These are phyloP conservation scores for Podaxis mareebaensis DNA, from an alignment of 768 basidiomycete genomes.

Conservation along the genomic window DNA sequence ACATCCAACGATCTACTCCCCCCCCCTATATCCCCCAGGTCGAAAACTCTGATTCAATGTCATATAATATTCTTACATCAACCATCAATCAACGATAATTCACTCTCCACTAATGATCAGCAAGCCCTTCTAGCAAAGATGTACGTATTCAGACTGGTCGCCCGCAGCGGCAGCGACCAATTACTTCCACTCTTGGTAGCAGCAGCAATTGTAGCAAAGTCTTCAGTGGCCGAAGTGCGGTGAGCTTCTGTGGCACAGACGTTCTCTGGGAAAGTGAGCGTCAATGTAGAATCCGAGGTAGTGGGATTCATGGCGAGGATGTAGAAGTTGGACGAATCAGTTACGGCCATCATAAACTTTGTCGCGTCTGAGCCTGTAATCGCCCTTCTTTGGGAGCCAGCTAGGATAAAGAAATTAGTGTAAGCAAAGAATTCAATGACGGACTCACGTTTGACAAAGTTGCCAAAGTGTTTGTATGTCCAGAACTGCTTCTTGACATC, in stretches of 20 bases:
- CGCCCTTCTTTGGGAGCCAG: slow-evolving; percentile 36
- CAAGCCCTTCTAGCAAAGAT: slow-evolving; percentile 30
- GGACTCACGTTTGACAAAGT: slow-evolving; percentile 38
- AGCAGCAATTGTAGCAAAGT: slow-evolving; percentile 32
- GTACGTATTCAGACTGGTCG: slow-evolving; percentile 37
- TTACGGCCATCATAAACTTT: slow-evolving; percentile 33
- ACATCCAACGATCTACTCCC: no score
- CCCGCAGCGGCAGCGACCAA: slow-evolving; percentile 31
- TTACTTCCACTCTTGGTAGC: slow-evolving; percentile 24
- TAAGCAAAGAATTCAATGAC: neutral
- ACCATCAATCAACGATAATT: neutral
- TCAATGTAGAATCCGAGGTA: slow-evolving; percentile 27
- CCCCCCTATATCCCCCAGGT: no score
- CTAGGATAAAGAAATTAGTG: slow-evolving; percentile 18
- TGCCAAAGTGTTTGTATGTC: slow-evolving; percentile 41
- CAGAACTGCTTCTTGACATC: slow-evolving; percentile 40
- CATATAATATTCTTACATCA: no score
- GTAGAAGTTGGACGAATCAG: slow-evolving; percentile 28
- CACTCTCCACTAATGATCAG: slow-evolving; percentile 12
- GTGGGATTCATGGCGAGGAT: slow-evolving; percentile 38
- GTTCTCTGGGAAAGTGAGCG: slow-evolving; percentile 34
- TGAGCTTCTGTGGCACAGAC: slow-evolving; percentile 29
- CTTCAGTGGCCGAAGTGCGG: slow-evolving; percentile 34
- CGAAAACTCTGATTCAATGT: neutral
- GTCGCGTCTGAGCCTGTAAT: slow-evolving; percentile 34